Evolutionary conservation across 2,329 filamentous ascomycete genomes (phyloP), one percentile per base, ranked within the genome.

Genomic region (Cladosporium sphaerospermum): DNA sequence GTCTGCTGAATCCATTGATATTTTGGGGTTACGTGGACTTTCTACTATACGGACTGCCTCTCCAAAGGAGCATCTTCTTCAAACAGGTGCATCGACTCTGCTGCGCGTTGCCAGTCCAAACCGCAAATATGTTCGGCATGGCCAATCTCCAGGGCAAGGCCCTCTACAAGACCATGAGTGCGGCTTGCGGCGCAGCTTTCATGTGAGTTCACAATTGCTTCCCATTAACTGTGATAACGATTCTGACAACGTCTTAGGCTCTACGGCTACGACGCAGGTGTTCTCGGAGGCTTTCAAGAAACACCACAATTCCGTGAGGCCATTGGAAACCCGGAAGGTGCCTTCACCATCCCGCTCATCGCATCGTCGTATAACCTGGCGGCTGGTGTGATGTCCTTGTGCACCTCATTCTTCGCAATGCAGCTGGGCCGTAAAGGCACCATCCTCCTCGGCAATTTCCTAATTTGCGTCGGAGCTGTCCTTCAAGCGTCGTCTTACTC

Each of bases 261-360:
- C 2, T 55, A 52, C 37, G 53, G 53, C n/a, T 53, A 56, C 44
- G 51, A 56, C 40, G 54, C 54, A 3, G 54, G 54, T 31, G 54
- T 56, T 5, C 44, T 56, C 9, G 54, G 54, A 5, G 54, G 54
- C 4, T 46, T 56, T 18, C 54, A 56, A n/a, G 50, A 49, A 28
- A 56, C 54, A 7, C 7, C 13, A 11, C 50, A 48, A 28, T 56
- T 56, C 40, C 50, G 49, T 3, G 45, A 44, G 13, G 81, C 81
- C n/a, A 77, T 75, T 4, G 55, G 69, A 8, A 54, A 54, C 16
- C 52, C 52, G 8, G 19, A 49, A 14, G 52, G 13, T 71, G 75
- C 57, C 72, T 77, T 63, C 66, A 59, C 61, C 47, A 63, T 64
- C 18, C 62, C 62, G 0, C 54, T 63, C 43, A 63, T 64, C 32